Percentiles rank a stretch among this genome's conserved stretches.
phyloP scores from a whole-genome alignment of 2,329 filamentous ascomycete genomes.

The Nemania abortiva region DNA sequence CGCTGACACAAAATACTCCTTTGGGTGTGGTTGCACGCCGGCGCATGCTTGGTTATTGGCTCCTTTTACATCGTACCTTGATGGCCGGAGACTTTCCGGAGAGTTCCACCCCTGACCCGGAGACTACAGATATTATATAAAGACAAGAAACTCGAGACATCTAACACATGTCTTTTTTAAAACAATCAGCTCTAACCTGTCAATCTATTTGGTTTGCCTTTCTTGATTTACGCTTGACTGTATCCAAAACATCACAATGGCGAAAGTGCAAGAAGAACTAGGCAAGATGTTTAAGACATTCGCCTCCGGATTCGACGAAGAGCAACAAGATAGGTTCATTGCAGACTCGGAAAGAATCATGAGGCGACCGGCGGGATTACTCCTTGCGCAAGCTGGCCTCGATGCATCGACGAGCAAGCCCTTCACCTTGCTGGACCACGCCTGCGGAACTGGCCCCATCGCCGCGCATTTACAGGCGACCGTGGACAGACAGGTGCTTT shows the following conservation, averaged over 20 bases:
- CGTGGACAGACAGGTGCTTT: conserved; percentile 55
- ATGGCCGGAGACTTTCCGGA: conserved; percentile 35
- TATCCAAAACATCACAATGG: conserved; percentile 33
- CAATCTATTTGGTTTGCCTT: neutral
- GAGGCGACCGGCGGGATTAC: conserved; percentile 38
- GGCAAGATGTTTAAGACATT: conserved; percentile 41
- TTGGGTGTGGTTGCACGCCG: neutral
- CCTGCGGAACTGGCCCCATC: conserved; percentile 65
- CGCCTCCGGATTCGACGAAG: conserved; percentile 28
- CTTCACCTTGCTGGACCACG: conserved; percentile 62
- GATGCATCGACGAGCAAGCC: conserved; percentile 44
- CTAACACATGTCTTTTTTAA: neutral
- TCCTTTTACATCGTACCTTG: neutral
- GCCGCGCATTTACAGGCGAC: conserved; percentile 58
- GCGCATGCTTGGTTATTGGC: neutral
- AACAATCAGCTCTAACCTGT: neutral
- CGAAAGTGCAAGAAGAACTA: conserved; percentile 39
- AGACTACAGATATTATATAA: conserved; percentile 5
- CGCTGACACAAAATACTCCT: neutral
- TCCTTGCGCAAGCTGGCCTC: conserved; percentile 52
- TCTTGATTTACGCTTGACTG: neutral
- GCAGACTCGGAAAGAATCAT: conserved; percentile 42
- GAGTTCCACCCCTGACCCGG: conserved; percentile 3
- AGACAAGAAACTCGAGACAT: neutral
- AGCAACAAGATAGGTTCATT: conserved; percentile 41